Evolutionary conservation across 148 eudicot species (phyloP).

Genomic region (Diospyros lotus): DNA sequence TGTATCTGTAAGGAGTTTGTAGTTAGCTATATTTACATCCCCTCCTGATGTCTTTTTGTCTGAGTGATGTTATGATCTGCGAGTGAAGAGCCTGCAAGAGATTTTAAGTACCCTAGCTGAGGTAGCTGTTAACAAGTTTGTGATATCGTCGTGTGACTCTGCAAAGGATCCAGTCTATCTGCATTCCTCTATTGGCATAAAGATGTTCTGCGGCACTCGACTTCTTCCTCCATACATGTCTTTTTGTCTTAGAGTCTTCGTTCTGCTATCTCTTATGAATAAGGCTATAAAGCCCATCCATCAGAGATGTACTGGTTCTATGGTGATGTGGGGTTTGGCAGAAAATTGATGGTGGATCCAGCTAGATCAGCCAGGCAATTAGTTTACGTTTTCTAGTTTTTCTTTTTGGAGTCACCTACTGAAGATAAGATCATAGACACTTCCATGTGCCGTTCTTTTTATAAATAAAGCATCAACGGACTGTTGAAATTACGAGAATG

Average conservation of each 20-base stretch:
- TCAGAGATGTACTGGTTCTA: slow-evolving; percentile 20
- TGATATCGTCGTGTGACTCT: slow-evolving; percentile 22
- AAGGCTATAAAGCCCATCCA: slow-evolving; percentile 41
- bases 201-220: slow-evolving; percentile 46
- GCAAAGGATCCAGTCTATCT: slow-evolving; percentile 8
- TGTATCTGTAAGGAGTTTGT: slow-evolving; percentile 17
- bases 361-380: slow-evolving; percentile 35
- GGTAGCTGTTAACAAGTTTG: slow-evolving; percentile 27
- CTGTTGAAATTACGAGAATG: slow-evolving; percentile 38
- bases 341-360: slow-evolving; percentile 38
- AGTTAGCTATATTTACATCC: slow-evolving; percentile 22
- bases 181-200: slow-evolving; percentile 23
- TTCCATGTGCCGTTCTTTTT: slow-evolving; percentile 16
- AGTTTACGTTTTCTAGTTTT: slow-evolving; percentile 30
- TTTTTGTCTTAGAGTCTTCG: slow-evolving; percentile 24
- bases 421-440: slow-evolving; percentile 20
- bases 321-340: slow-evolving; percentile 18
- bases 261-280: slow-evolving; percentile 30
- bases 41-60: slow-evolving; percentile 39
- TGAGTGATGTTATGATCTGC: slow-evolving; percentile 20
- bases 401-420: slow-evolving; percentile 21
- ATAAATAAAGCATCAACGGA: slow-evolving; percentile 35
- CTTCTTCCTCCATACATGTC: slow-evolving; percentile 18
- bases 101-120: neutral
- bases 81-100: slow-evolving; percentile 20